Evolutionary conservation across 352 stramenopile genomes (phyloP).

Genomic region (Globisporangium okanoganense): DNA sequence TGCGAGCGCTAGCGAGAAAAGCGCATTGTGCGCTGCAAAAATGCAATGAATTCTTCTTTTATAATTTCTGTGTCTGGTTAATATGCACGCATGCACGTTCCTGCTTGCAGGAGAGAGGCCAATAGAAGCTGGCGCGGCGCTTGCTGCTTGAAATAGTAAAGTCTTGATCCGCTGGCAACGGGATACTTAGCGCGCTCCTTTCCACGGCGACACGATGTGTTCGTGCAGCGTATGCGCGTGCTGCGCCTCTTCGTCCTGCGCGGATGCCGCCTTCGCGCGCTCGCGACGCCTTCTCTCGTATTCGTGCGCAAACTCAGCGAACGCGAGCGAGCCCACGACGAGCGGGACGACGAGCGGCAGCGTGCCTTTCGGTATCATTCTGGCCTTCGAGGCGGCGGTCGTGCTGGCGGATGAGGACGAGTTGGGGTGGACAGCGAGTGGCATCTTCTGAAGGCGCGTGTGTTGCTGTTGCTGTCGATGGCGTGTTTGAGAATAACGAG

Average conservation of each 20-base stretch:
- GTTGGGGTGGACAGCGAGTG: constrained; percentile 1
- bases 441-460: constrained; percentile 4
- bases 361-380: constrained; percentile 13
- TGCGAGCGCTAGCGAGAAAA: no score
- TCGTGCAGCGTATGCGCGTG: constrained; percentile 5
- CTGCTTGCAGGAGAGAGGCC: no score
- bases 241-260: not conserved
- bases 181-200: constrained; percentile 10
- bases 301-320: constrained; percentile 14
- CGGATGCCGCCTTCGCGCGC: not conserved
- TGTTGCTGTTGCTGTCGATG: not conserved
- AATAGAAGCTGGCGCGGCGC: no score
- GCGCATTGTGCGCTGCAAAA: no score
- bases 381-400: not conserved
- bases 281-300: constrained; percentile 4
- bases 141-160: not conserved
- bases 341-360: constrained; percentile 8
- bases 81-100: no score
- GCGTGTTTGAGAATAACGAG: constrained; percentile 7
- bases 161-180: not conserved
- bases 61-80: no score
- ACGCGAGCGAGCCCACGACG: constrained; percentile 13
- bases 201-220: constrained; percentile 11
- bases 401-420: not conserved
- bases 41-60: no score